Evolutionary conservation across 768 basidiomycete genomes (phyloP), one percentile per base, ranked within the genome.

Genomic region (Mycena vitilis): DNA sequence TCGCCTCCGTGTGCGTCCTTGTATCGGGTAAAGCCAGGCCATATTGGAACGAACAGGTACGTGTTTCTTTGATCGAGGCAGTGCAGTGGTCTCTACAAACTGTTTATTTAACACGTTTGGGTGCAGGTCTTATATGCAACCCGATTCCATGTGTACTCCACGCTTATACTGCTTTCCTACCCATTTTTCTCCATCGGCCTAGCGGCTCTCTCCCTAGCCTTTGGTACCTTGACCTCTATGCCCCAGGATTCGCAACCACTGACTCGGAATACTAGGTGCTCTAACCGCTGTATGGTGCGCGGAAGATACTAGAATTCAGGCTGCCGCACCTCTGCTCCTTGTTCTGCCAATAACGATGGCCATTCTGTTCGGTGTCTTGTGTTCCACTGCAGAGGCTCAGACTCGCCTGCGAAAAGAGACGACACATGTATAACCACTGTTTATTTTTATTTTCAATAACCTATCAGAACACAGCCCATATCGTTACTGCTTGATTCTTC

Each of bases 181-280:
- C 63, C 63, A 25, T 65, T 65, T 34, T 58, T 65, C 38, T 47
- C 55, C 20, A 65, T 65, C 18, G 63, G 63, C 8, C 15, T 22
- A 1, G 63, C 2, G 38, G 45, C 63, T 36, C 4, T 58, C 8
- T 30, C 58, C 5, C 20, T 65, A 23, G 44, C 55, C 2, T 56
- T 65, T 42, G 40, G 40, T 42, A 42, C 10, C 2, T 9, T 2
- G 7, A 2, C 40, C 16, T 16, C 40, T 42, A 9, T 42, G 60
- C 11, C 3, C 30, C 30, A 30, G 30, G 2, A 30, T 30, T 2
- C 30, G 5, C 5, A 3, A 30, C 30, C 2, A 30, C 30, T 30
- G 30, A 62, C 12, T 51, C 52, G 20, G 1, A 20, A 34, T 16
- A 36, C 18, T 20, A 63, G 62, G 62, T 23, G 18, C 44, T 25